A percentile compares a stretch with the other conserved stretches of the same genome.
These are phyloP conservation scores for Thalassiosira exigua DNA, from an alignment of 352 stramenopile genomes.

Conservation along the genomic window DNA sequence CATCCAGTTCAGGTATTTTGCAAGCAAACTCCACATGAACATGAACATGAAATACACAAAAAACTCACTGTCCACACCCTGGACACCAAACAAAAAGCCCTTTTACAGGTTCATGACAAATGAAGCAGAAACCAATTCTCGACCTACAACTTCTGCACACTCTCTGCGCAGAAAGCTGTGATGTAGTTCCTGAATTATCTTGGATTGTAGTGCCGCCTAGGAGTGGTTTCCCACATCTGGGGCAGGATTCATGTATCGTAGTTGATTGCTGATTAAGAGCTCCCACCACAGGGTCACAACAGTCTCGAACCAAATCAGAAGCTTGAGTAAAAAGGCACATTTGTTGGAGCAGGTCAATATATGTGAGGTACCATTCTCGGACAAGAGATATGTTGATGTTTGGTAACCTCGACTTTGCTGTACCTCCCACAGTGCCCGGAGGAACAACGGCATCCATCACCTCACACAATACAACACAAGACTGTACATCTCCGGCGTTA, in stretches of 20 bases:
- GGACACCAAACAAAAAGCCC: slow-evolving; percentile 84
- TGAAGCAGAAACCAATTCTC: slow-evolving; percentile 80
- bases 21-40: background rate
- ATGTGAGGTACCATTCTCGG: slow-evolving; percentile 84
- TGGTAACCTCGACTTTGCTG: slow-evolving; percentile 60
- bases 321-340: slow-evolving; percentile 83
- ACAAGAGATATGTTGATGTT: slow-evolving; percentile 70
- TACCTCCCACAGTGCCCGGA: slow-evolving; percentile 30
- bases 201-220: slow-evolving; percentile 34
- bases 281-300: slow-evolving; percentile 73
- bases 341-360: slow-evolving; percentile 83
- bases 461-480: slow-evolving; percentile 81
- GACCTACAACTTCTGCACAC: slow-evolving; percentile 77
- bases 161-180: slow-evolving; percentile 39
- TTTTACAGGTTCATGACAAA: slow-evolving; percentile 82
- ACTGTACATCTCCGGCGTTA: slow-evolving; percentile 83
- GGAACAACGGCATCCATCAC: slow-evolving; percentile 77
- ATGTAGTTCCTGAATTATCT: slow-evolving; percentile 23
- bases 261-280: slow-evolving; percentile 83
- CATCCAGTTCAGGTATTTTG: background rate
- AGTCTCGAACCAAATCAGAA: slow-evolving; percentile 75
- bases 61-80: slow-evolving; percentile 66
- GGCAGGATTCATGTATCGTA: slow-evolving; percentile 82
- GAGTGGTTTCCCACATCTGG: slow-evolving; percentile 77
- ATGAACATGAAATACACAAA: background rate